phyloP scores from a whole-genome alignment of 2,329 filamentous ascomycete genomes.

The Cercospora sp. region DNA sequence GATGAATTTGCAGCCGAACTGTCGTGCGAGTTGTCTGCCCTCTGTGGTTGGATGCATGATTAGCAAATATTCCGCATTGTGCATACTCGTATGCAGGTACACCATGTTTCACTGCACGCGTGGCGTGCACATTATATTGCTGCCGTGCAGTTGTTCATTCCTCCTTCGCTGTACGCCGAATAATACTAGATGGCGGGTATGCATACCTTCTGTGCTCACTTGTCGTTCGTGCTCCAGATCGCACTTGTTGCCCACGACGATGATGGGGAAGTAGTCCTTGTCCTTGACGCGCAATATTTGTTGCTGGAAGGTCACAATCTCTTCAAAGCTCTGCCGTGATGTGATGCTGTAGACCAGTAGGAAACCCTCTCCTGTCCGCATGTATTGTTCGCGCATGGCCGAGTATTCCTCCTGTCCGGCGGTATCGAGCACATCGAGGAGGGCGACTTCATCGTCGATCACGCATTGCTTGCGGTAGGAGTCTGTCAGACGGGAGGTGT shows the following conservation, averaged over 20 bases:
- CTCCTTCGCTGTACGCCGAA: not conserved
- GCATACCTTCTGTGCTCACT: constrained; percentile 80
- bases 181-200: not conserved
- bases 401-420: constrained; percentile 99
- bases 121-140: constrained; percentile 22
- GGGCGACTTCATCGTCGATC: constrained; percentile 95
- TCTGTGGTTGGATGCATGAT: constrained; percentile 56
- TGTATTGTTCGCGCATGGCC: constrained; percentile 99
- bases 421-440: constrained; percentile 97
- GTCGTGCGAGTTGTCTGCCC: constrained; percentile 80
- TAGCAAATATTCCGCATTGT: constrained; percentile 9
- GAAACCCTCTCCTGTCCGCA: constrained; percentile 98
- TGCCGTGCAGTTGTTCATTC: not conserved
- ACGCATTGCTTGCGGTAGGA: constrained; percentile 99
- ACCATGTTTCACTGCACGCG: constrained; percentile 17
- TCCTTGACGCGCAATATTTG: constrained; percentile 98
- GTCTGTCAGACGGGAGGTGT: constrained; percentile 59
- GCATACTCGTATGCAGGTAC: constrained; percentile 10
- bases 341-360: constrained; percentile 98
- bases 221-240: constrained; percentile 92
- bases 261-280: constrained; percentile 99
- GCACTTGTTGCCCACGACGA: constrained; percentile 98
- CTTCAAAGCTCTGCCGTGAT: constrained; percentile 94
- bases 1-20: constrained; percentile 97
- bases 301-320: constrained; percentile 98